Conservation (phyloP, 148 eudicot species). For the Linanthus parryae region DNA sequence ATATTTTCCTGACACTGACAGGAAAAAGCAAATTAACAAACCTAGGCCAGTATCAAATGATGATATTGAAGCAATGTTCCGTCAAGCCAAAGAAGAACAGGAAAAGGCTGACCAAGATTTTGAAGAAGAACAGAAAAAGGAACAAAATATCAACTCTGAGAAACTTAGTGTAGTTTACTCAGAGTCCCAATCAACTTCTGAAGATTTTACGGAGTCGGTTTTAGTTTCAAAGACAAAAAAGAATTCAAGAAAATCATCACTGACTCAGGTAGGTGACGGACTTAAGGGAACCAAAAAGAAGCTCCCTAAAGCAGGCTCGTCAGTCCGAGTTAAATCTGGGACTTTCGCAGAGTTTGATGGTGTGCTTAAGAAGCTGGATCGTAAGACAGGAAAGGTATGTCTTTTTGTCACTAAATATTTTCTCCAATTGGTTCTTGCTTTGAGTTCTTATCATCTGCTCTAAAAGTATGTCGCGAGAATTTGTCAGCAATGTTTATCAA, state of each 20-base stretch:
- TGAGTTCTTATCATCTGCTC: not conserved
- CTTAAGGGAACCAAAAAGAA: constrained; percentile 25
- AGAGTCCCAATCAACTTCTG: constrained; percentile 16
- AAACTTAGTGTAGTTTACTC: constrained; percentile 10
- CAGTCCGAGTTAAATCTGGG: constrained; percentile 74
- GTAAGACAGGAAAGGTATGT: constrained; percentile 55
- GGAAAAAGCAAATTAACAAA: constrained; percentile 72
- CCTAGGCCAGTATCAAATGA: constrained; percentile 71
- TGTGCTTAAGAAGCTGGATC: constrained; percentile 64
- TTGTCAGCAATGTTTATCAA: no score
- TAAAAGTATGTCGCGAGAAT: not conserved
- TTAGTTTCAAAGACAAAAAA: constrained; percentile 30
- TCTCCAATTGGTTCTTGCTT: not conserved
- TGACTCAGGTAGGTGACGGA: constrained; percentile 12
- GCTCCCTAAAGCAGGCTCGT: constrained; percentile 47
- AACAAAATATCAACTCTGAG: constrained; percentile 18
- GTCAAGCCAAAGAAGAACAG: constrained; percentile 80
- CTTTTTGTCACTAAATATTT: not conserved
- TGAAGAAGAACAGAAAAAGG: constrained; percentile 44
- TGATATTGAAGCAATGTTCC: constrained; percentile 68
- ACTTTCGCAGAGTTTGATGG: constrained; percentile 85
- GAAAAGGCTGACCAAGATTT: constrained; percentile 74
- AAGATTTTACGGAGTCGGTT: constrained; percentile 17
- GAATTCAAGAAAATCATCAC: constrained; percentile 32
- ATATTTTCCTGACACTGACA: constrained; percentile 23